These are phyloP conservation scores for Neonectria magnoliae DNA, from an alignment of 2,329 filamentous ascomycete genomes.

Conservation along the genomic window DNA sequence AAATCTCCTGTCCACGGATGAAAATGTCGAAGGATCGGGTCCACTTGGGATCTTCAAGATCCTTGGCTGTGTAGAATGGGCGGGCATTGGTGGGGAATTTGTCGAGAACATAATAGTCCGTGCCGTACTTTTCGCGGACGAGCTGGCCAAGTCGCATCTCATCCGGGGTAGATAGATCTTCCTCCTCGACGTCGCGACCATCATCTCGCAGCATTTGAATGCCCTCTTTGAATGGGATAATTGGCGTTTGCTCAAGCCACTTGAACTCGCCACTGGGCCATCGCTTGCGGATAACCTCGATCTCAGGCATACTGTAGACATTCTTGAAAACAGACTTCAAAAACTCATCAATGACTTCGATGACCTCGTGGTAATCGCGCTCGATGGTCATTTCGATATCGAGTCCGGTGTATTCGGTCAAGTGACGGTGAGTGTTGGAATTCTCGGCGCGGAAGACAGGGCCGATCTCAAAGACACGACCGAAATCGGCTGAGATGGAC, in stretches of 20 bases:
- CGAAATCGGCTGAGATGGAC: constrained; percentile 89
- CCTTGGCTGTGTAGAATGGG: constrained; percentile 92
- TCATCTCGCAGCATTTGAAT: constrained; percentile 86
- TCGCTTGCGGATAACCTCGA: constrained; percentile 82
- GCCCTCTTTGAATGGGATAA: constrained; percentile 82
- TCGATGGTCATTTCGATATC: constrained; percentile 94
- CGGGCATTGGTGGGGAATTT: constrained; percentile 88
- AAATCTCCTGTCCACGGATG: constrained; percentile 90
- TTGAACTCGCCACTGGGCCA: constrained; percentile 89
- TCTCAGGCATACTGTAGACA: constrained; percentile 66
- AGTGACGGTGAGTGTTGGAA: constrained; percentile 92
- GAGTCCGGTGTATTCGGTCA: constrained; percentile 93
- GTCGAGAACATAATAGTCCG: constrained; percentile 94
- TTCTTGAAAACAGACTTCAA: constrained; percentile 76
- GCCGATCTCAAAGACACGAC: constrained; percentile 80
- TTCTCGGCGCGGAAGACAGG: constrained; percentile 91
- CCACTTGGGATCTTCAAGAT: constrained; percentile 74
- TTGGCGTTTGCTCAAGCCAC: constrained; percentile 85
- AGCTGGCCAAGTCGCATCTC: constrained; percentile 87
- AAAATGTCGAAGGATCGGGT: constrained; percentile 98
- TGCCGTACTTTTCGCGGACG: constrained; percentile 85
- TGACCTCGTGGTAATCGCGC: constrained; percentile 88
- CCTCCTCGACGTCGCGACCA: constrained; percentile 75
- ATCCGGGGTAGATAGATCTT: constrained; percentile 85
- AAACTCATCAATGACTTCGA: constrained; percentile 79